Conservation (phyloP, 176 grass and related monocot species). For the Pharus latifolius region DNA sequence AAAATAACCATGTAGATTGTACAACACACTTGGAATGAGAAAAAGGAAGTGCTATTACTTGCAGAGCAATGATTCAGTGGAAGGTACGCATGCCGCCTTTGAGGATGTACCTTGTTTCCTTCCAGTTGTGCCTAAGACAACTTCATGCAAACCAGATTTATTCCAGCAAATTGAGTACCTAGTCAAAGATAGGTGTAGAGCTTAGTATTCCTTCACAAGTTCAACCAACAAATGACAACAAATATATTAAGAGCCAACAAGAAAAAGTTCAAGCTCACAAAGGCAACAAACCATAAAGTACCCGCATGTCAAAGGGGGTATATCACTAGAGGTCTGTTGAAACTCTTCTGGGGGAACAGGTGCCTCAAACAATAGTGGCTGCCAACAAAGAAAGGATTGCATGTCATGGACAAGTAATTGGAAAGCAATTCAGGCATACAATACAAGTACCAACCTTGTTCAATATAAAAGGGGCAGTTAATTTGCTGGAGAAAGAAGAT, state of each 20-base stretch:
- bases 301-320: constrained; percentile 81
- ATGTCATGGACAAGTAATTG: background rate
- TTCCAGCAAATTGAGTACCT: constrained; percentile 97
- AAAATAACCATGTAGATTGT: background rate
- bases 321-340: constrained; percentile 34
- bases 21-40: background rate
- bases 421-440: background rate
- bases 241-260: background rate
- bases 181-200: background rate
- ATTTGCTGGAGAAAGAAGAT: constrained; percentile 15
- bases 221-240: background rate
- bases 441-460: constrained; percentile 36
- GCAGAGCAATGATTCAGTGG: constrained; percentile 75
- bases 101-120: constrained; percentile 91
- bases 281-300: constrained; percentile 47
- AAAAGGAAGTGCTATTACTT: constrained; percentile 54
- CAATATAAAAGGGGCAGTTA: constrained; percentile 9
- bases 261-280: background rate
- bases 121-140: constrained; percentile 73
- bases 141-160: constrained; percentile 65
- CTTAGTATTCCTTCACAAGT: background rate
- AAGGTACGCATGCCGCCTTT: constrained; percentile 50
- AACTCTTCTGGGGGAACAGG: constrained; percentile 53
- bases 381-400: background rate
- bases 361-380: constrained; percentile 64